A percentile compares a stretch with the other conserved stretches of the same genome.
Conservation (phyloP, 768 basidiomycete species). For the Amanita fuliginea region DNA sequence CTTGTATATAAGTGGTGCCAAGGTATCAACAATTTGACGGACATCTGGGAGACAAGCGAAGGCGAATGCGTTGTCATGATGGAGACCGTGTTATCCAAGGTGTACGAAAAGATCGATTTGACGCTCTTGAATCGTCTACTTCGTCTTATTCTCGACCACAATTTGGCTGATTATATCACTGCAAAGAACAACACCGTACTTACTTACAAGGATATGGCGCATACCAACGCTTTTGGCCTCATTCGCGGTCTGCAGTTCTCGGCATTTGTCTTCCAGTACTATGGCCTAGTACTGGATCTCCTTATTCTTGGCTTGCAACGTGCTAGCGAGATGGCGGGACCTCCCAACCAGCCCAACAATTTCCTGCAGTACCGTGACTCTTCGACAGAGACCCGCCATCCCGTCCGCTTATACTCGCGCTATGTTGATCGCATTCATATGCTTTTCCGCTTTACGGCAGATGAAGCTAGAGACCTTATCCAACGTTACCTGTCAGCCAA, state of each 20-base stretch:
- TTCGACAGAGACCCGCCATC: conserved; percentile 90
- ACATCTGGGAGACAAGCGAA: conserved; percentile 97
- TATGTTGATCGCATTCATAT: conserved; percentile 95
- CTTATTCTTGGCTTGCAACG: conserved; percentile 95
- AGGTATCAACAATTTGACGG: conserved; percentile 96
- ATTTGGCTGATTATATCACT: conserved; percentile 97
- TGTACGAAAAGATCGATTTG: conserved; percentile 98
- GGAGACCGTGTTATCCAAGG: conserved; percentile 97
- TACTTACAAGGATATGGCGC: conserved; percentile 66
- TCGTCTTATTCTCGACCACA: conserved; percentile 95
- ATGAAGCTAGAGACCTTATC: conserved; percentile 94
- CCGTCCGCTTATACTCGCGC: conserved; percentile 95
- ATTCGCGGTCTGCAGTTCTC: conserved; percentile 98
- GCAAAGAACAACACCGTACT: conserved; percentile 88
- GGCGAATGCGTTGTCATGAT: conserved; percentile 98
- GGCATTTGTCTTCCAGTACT: conserved; percentile 98
- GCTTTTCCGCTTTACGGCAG: conserved; percentile 94
- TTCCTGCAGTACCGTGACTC: conserved; percentile 97
- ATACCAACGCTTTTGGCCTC: conserved; percentile 93
- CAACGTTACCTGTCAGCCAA: conserved; percentile 96
- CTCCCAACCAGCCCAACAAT: conserved; percentile 95
- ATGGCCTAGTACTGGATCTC: conserved; percentile 90
- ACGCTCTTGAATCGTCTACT: conserved; percentile 92
- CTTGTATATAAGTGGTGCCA: conserved; percentile 99
- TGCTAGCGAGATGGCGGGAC: conserved; percentile 98